Evolutionary conservation across 371 early-diverging fungal species (phyloP), one percentile per base, ranked within the genome.

Genomic region (Lichtheimia ramosa): DNA sequence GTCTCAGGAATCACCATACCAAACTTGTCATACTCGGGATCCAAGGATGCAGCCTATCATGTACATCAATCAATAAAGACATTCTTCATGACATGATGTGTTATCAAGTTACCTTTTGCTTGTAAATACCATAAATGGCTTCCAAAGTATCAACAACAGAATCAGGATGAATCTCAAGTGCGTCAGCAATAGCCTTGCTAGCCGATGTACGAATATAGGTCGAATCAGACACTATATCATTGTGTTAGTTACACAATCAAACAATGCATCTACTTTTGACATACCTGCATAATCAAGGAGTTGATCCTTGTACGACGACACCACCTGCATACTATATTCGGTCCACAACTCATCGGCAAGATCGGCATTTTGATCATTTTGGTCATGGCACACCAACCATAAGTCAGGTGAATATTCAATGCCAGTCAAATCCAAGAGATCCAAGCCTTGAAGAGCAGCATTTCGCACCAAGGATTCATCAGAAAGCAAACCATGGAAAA

Each of bases 1-100:
- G 96, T 92, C 52, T 88, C 91, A 13, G 91, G 90, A 24, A 92
- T 93, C 0, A 96, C 83, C 71, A 98, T 89, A 48, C 96, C 97
- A 60, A 83, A 95, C 46, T 87, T 88, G 70, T 98, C 96, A 58
- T 90, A 94, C 68, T 95, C 92, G 3, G 96, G 96, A 23, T 87
- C 88, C 13, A 94, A 83, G n/a, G 91, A 79, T 40, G 83, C 79
- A 43, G 89, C 85, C 83, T 89, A 73, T 5, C 20, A 12, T 49
- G 3, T 23, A 49, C 6, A 34, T 34, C 34, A 8, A 34, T 34
- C 34, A 50, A 34, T n/a, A 23, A 43, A 55, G 16, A 16, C 28
- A 4, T 51, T 3, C 20, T 10, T 7, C 10, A 2, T 51, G 13
- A 14, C 34, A 41, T 21, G 5, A 7, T 16, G 0, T 34, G 3